Conservation (phyloP, 768 basidiomycete genomes). For the Phaffia tasmanica region DNA sequence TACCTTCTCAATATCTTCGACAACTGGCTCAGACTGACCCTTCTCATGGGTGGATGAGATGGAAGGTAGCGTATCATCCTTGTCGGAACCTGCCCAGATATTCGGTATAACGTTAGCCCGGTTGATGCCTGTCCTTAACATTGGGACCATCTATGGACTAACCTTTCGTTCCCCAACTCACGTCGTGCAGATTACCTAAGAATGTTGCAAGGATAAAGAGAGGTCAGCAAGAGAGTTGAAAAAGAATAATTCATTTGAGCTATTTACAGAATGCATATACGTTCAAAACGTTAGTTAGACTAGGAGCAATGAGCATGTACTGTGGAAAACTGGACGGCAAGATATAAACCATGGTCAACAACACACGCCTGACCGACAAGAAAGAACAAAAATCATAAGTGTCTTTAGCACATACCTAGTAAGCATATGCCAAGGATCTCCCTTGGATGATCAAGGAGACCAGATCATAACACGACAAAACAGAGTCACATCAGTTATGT, state of each 20-base stretch:
- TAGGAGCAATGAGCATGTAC: slow-evolving; percentile 59
- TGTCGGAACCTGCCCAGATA: slow-evolving; percentile 46
- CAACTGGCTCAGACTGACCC: slow-evolving; percentile 57
- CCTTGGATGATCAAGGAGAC: slow-evolving; percentile 41
- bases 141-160: slow-evolving; percentile 36
- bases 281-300: slow-evolving; percentile 88
- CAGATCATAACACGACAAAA: background rate
- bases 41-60: slow-evolving; percentile 72
- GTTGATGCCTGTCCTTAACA: background rate
- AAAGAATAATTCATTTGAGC: slow-evolving; percentile 30
- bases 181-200: slow-evolving; percentile 40
- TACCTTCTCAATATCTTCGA: slow-evolving; percentile 69
- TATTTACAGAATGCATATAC: slow-evolving; percentile 91
- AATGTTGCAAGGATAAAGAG: background rate
- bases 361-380: background rate
- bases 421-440: slow-evolving; percentile 97
- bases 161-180: slow-evolving; percentile 91
- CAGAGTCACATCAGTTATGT: too few relatives aligned
- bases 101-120: too few relatives aligned
- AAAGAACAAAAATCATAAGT: slow-evolving; percentile 35
- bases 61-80: slow-evolving; percentile 80
- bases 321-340: slow-evolving; percentile 17
- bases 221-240: background rate
- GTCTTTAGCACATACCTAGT: slow-evolving; percentile 84
- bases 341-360: background rate